A percentile compares a stretch with the other conserved stretches of the same genome.
Conservation (phyloP, 768 basidiomycete species). For the Inosperma sp. region DNA sequence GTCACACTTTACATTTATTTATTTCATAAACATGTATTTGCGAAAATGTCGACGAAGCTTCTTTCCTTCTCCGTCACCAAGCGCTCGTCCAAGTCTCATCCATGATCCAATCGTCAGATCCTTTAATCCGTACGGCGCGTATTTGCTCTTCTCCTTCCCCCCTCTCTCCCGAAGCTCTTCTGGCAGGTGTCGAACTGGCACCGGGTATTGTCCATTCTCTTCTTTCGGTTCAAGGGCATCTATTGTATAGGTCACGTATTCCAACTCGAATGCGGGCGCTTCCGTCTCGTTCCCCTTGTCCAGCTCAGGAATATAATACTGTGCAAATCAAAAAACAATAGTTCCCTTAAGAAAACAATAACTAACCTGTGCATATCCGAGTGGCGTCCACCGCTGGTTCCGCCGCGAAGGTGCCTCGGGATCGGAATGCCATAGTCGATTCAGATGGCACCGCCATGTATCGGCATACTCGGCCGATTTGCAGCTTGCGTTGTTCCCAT, state of each 20-base stretch:
- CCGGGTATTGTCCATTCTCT: conserved; percentile 38
- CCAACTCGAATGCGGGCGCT: conserved; percentile 64
- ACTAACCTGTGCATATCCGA: conserved; percentile 83
- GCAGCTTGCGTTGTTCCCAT: conserved; percentile 43
- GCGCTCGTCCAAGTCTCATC: conserved; percentile 57
- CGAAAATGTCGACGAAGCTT: conserved; percentile 62
- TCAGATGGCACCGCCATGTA: conserved; percentile 61
- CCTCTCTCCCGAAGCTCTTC: conserved; percentile 38
- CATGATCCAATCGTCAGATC: conserved; percentile 80
- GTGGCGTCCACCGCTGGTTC: conserved; percentile 65
- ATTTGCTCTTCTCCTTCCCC: conserved; percentile 40
- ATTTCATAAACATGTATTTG: conserved; percentile 70
- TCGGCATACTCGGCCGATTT: conserved; percentile 47
- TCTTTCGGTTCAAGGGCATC: conserved; percentile 37
- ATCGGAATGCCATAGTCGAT: conserved; percentile 58
- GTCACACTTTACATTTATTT: conserved; percentile 21
- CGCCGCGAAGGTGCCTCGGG: conserved; percentile 62
- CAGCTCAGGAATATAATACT: conserved; percentile 68
- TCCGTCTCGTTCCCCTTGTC: conserved; percentile 42
- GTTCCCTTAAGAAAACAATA: conserved; percentile 9
- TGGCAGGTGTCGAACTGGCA: conserved; percentile 56
- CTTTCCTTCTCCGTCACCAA: conserved; percentile 49
- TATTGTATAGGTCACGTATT: conserved; percentile 66
- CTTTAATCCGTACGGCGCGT: conserved; percentile 64
- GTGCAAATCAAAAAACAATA: conserved; percentile 11